These are phyloP conservation scores for Pythium pyrilobum DNA, from an alignment of 352 stramenopile genomes.

Conservation along the genomic window DNA sequence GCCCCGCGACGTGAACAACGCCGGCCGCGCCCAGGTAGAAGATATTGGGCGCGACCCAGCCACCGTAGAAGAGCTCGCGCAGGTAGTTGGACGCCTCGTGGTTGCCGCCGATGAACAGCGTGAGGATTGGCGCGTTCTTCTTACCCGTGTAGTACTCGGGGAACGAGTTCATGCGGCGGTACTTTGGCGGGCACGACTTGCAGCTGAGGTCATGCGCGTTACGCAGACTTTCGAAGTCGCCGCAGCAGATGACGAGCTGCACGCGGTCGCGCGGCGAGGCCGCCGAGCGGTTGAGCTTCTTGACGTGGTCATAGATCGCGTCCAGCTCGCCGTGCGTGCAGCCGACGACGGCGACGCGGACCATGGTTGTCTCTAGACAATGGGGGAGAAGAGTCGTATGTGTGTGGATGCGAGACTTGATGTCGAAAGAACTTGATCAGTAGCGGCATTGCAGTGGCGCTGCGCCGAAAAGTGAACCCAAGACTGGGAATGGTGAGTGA, in stretches of 20 bases:
- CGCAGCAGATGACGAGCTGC: slow-evolving; percentile 96
- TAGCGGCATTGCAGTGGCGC: no score
- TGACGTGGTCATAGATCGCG: slow-evolving; percentile 94
- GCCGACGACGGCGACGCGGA: slow-evolving; percentile 92
- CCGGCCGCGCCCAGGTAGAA: slow-evolving; percentile 96
- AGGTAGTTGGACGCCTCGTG: slow-evolving; percentile 97
- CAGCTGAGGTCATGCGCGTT: slow-evolving; percentile 90
- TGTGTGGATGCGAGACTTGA: no score
- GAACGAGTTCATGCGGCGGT: slow-evolving; percentile 89
- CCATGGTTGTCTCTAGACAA: slow-evolving; percentile 6
- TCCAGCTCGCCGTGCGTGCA: slow-evolving; percentile 98
- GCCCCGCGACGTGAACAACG: slow-evolving; percentile 85
- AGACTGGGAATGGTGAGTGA: not conserved
- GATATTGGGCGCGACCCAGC: slow-evolving; percentile 98
- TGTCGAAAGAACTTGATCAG: no score
- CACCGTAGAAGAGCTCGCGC: slow-evolving; percentile 96
- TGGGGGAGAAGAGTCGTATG: no score
- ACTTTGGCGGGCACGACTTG: slow-evolving; percentile 95
- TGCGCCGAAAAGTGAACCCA: slow-evolving; percentile 1
- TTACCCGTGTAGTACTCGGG: slow-evolving; percentile 94
- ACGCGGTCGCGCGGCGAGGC: slow-evolving; percentile 30
- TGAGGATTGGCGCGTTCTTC: slow-evolving; percentile 90
- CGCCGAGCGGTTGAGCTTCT: slow-evolving; percentile 26
- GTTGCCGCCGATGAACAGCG: slow-evolving; percentile 98
- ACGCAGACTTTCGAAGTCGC: slow-evolving; percentile 32